Evolutionary conservation across 331 rosid genomes (phyloP), one percentile per base, ranked within the genome.

Genomic region (Telfairia occidentalis): DNA sequence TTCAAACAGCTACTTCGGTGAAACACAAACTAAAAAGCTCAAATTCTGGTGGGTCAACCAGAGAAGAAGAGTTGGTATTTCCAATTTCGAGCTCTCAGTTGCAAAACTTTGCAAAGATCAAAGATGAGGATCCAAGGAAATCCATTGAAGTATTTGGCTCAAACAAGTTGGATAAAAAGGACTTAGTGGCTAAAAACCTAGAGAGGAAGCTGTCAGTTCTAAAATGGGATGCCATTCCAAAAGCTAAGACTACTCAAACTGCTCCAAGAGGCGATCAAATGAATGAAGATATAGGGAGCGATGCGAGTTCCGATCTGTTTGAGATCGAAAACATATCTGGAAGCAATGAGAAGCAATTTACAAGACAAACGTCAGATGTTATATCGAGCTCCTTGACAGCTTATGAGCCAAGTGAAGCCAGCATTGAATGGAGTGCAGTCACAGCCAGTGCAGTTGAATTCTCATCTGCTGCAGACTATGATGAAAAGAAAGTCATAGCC

Each of bases 211-310:
- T 81, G 21, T 83, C 89, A 38, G 77, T 83, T 63, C 75, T 81
- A 60, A 77, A 78, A 10, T 86, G 83, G 86, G 89, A 86, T 57
- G 84, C 87, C 55, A 86, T 86, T 70, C 89, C 87, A 4, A 81
- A 86, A 77, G 57, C 83, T 34, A 79, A 46, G 57, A 15, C 43
- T 48, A 50, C 34, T 37, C 73, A 67, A 35, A 35, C 61, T 24
- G 48, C 34, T 67, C 48, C 81, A 9, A 46, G 48, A 34, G 35
- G 28, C 24, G 73, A 67, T 32, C 74, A 15, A 42, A n/a, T 28
- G 76, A 19, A 50, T 42, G 79, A 83, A 43, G 87, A 86, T 55
- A 26, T 60, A 18, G 85, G 77, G 34, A 86, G 89, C 53, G 89
- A 83, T 35, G 76, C 85, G 3, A 81, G 89, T 74, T 86, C 89